Conservation (phyloP, 2,329 filamentous ascomycete genomes). For the Aureobasidium sp. region DNA sequence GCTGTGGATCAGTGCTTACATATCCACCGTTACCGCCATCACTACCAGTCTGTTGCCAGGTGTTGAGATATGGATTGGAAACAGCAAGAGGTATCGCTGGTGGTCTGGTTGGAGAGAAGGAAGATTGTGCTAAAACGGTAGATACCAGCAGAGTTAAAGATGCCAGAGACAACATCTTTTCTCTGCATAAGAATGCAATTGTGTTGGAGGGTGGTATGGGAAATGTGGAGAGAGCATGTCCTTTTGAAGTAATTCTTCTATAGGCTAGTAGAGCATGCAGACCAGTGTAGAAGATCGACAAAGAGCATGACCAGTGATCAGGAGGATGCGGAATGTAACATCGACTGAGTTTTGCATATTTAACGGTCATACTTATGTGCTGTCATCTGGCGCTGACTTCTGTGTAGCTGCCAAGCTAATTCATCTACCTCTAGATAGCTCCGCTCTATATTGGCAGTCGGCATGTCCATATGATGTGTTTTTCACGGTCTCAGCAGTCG, state of each 20-base stretch:
- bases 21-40: slow-evolving; percentile 57
- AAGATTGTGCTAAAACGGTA: slow-evolving; percentile 32
- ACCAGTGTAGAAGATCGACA: background rate
- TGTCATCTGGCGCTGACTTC: background rate
- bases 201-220: background rate
- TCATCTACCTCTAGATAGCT: background rate
- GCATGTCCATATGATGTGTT: background rate
- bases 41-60: slow-evolving; percentile 54
- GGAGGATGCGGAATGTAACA: background rate
- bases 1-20: background rate
- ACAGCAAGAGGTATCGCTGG: slow-evolving; percentile 66
- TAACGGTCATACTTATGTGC: slow-evolving; percentile 9
- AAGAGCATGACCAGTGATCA: slow-evolving; percentile 4
- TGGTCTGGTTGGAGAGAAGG: slow-evolving; percentile 52
- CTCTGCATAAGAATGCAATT: background rate
- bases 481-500: background rate
- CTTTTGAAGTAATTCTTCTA: background rate
- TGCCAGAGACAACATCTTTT: slow-evolving; percentile 14
- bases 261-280: background rate
- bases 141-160: background rate
- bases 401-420: slow-evolving; percentile 3
- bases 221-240: background rate
- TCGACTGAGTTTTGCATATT: background rate
- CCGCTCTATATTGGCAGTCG: background rate
- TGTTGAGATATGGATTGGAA: slow-evolving; percentile 66